A percentile compares a stretch with the other conserved stretches of the same genome.
Evolutionary conservation across 1,284 basidiomycete genomes (phyloP).

Genomic region (Phylloboletellus chloephorus): DNA sequence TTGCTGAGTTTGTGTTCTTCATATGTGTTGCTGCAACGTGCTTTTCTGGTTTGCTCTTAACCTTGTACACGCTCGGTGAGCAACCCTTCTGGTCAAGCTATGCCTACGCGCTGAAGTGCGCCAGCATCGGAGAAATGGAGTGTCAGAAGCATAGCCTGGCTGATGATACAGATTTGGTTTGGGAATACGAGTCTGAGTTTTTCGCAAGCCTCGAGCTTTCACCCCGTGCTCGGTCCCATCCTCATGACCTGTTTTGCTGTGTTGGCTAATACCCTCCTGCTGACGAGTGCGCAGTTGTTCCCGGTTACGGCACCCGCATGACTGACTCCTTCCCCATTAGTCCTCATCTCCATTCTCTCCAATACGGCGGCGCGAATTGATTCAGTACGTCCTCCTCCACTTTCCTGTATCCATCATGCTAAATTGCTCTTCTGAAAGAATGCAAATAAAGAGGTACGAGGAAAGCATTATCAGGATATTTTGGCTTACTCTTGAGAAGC

Average conservation of each 20-base stretch:
- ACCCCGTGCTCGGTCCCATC: constrained; percentile 80
- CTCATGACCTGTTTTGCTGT: constrained; percentile 84
- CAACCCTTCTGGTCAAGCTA: background rate
- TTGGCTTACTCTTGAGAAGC: constrained; percentile 39
- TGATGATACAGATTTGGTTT: constrained; percentile 82
- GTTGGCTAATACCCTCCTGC: constrained; percentile 69
- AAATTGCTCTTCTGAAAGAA: constrained; percentile 44
- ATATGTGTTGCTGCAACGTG: constrained; percentile 77
- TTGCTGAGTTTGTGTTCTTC: constrained; percentile 78
- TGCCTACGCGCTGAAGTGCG: constrained; percentile 15
- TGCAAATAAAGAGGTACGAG: constrained; percentile 69
- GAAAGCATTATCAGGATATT: constrained; percentile 3
- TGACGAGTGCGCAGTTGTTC: constrained; percentile 57
- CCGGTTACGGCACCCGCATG: background rate
- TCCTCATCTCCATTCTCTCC: constrained; percentile 82
- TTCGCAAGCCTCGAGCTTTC: constrained; percentile 65
- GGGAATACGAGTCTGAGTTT: constrained; percentile 75
- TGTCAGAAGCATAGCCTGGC: constrained; percentile 68
- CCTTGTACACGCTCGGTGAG: constrained; percentile 71
- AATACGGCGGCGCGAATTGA: constrained; percentile 82
- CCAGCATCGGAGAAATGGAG: constrained; percentile 55
- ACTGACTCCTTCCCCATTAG: constrained; percentile 30
- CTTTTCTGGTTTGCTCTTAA: constrained; percentile 84
- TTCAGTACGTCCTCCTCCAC: constrained; percentile 43
- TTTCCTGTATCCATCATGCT: constrained; percentile 4